Percentiles rank a stretch among this genome's conserved stretches.
Evolutionary conservation across 1,284 basidiomycete genomes (phyloP).

Genomic region (Irpex rosettiformis): DNA sequence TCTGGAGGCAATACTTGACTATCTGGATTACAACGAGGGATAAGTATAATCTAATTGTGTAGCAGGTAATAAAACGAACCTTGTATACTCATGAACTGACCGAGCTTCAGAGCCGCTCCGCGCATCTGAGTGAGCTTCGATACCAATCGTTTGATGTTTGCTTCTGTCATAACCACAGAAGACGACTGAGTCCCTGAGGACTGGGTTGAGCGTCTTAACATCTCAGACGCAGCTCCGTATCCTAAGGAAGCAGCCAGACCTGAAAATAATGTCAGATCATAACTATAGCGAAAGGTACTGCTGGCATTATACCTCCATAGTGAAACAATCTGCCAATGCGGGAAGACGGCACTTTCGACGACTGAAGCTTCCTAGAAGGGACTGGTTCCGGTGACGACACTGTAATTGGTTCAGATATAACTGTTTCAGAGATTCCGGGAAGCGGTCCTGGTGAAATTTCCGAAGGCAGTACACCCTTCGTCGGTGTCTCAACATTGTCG

Average conservation of each 20-base stretch:
- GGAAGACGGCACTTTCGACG: slow-evolving; percentile 86
- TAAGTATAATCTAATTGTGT: too few relatives aligned
- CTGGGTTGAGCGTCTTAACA: slow-evolving; percentile 29
- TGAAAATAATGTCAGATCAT: slow-evolving; percentile 22
- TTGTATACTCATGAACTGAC: slow-evolving; percentile 98
- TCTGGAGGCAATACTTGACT: slow-evolving; percentile 87
- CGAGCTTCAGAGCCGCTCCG: slow-evolving; percentile 94
- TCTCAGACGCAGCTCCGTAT: slow-evolving; percentile 62
- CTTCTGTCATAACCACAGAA: slow-evolving; percentile 82
- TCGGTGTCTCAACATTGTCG: too few relatives aligned
- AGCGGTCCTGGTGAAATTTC: background rate
- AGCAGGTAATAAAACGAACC: too few relatives aligned
- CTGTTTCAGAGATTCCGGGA: background rate
- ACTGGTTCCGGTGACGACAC: background rate
- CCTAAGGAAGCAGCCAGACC: slow-evolving; percentile 71
- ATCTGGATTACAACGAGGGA: slow-evolving; percentile 43
- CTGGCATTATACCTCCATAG: slow-evolving; percentile 75
- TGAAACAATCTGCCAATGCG: slow-evolving; percentile 86
- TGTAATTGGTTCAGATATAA: background rate
- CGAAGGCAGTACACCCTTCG: background rate
- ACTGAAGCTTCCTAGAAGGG: slow-evolving; percentile 51
- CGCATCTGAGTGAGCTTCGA: slow-evolving; percentile 93
- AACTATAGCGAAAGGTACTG: background rate
- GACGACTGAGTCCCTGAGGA: slow-evolving; percentile 22
- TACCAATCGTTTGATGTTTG: slow-evolving; percentile 88